phyloP scores from a whole-genome alignment of 208 protist species.

The Trypanosoma cruzi region DNA sequence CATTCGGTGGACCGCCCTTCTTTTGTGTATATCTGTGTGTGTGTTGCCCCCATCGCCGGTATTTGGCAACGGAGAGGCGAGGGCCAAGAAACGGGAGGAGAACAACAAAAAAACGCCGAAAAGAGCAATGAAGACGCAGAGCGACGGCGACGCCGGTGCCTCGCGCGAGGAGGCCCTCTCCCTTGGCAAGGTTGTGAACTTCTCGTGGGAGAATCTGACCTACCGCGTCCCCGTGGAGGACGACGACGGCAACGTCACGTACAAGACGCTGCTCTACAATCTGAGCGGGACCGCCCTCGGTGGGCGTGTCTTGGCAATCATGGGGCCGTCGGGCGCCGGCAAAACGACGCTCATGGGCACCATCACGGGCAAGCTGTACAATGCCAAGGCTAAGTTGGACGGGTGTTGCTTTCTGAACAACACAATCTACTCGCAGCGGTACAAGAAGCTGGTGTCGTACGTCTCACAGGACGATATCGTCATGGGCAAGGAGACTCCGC shows the following conservation, averaged over 20 bases:
- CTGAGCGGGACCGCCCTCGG: constrained; percentile 71
- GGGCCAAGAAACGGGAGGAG: too few relatives aligned
- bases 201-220: constrained; percentile 85
- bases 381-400: constrained; percentile 47
- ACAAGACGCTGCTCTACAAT: constrained; percentile 82
- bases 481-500: constrained; percentile 84
- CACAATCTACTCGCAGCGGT: constrained; percentile 42
- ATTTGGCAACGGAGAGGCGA: too few relatives aligned
- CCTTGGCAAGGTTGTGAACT: constrained; percentile 57
- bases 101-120: too few relatives aligned
- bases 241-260: constrained; percentile 58
- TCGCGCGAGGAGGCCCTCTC: constrained; percentile 19
- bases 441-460: constrained; percentile 87
- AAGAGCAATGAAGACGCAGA: neutral
- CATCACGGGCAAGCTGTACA: constrained; percentile 52
- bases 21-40: too few relatives aligned
- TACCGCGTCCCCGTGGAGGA: constrained; percentile 80
- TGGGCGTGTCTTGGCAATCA: constrained; percentile 81
- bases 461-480: constrained; percentile 94
- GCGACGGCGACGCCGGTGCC: neutral
- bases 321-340: constrained; percentile 89
- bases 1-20: too few relatives aligned
- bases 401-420: constrained; percentile 79
- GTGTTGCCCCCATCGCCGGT: neutral
- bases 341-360: constrained; percentile 93